A percentile compares a stretch with the other conserved stretches of the same genome.
Evolutionary conservation across 2,329 filamentous ascomycete genomes (phyloP).

Genomic region (Sporothrix brunneoviolacea): DNA sequence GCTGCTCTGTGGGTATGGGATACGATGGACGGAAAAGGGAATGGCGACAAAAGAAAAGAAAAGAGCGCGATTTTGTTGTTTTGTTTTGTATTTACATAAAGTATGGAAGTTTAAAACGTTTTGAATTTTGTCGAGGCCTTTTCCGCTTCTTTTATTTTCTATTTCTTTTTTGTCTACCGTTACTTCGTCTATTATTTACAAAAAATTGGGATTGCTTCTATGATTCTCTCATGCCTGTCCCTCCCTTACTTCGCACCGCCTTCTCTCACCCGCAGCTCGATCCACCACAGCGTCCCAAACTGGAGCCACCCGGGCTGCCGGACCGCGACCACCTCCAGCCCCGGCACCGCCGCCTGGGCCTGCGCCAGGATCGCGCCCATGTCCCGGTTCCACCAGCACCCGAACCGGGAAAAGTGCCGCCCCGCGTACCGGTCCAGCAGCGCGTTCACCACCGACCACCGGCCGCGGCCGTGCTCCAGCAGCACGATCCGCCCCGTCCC

Average conservation of each 20-base stretch:
- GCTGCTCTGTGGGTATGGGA: no score
- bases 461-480: conserved; percentile 56
- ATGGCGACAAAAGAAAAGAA: no score
- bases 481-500: conserved; percentile 53
- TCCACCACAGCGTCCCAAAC: conserved; percentile 51
- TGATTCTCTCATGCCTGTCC: background rate
- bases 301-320: conserved; percentile 46
- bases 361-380: conserved; percentile 48
- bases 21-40: no score
- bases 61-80: no score
- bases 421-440: conserved; percentile 49
- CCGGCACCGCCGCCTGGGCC: conserved; percentile 41
- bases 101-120: background rate
- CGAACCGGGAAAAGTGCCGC: conserved; percentile 52
- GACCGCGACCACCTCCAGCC: conserved; percentile 50
- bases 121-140: background rate
- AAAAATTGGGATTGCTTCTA: no score
- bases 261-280: conserved; percentile 49
- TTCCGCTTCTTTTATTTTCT: background rate
- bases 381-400: conserved; percentile 64
- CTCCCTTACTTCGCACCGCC: background rate
- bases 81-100: no score
- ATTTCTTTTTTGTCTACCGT: background rate
- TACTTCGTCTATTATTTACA: background rate
- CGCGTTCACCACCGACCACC: conserved; percentile 47